These are phyloP conservation scores for Dictyostelium discoideum DNA, from an alignment of 78 protist species.

Conservation along the genomic window dicty_2.7 NC_007088.5:5135001-5135500, in stretches of 20 bases:
- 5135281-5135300: constrained; percentile 32
- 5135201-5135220: constrained; percentile 5
- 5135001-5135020: constrained; percentile 44
- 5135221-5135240: background rate
- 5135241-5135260: constrained; percentile 54
- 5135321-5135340: background rate
- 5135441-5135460: constrained; percentile 43
- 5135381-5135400: background rate
- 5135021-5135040: constrained; percentile 57
- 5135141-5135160: constrained; percentile 31
- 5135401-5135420: constrained; percentile 22
- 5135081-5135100: constrained; percentile 83
- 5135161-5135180: constrained; percentile 61
- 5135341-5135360: background rate
- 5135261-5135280: constrained; percentile 78
- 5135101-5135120: constrained; percentile 71
- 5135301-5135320: background rate
- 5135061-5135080: constrained; percentile 88
- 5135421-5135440: constrained; percentile 57
- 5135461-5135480: background rate
- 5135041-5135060: constrained; percentile 75
- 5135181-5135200: constrained; percentile 85
- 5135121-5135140: constrained; percentile 71
- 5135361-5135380: constrained; percentile 20
- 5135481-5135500: background rate